These are phyloP conservation scores for Backusella circina DNA, from an alignment of 192 early-diverging fungal genomes.

Conservation along the genomic window DNA sequence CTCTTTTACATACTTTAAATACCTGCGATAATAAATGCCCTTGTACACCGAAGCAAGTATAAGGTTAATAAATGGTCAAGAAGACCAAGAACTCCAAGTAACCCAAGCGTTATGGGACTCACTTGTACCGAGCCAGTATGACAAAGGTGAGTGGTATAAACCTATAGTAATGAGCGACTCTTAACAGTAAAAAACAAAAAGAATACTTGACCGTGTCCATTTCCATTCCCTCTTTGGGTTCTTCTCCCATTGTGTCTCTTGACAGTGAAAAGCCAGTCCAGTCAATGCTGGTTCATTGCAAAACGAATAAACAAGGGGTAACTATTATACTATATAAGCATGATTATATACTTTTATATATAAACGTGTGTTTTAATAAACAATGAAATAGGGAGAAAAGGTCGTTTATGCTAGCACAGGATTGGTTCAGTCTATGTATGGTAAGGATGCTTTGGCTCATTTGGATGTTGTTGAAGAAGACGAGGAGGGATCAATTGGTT, in stretches of 20 bases:
- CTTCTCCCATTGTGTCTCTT: neutral
- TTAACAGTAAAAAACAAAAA: neutral
- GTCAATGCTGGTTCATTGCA: constrained; percentile 4
- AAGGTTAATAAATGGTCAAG: neutral
- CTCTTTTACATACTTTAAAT: neutral
- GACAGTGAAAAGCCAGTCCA: neutral
- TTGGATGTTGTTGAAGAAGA: constrained; percentile 19
- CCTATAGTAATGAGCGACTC: neutral
- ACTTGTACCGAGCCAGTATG: neutral
- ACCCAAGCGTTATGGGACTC: neutral
- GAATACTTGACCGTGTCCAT: constrained; percentile 6
- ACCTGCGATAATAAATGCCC: neutral
- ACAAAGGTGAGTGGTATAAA: neutral
- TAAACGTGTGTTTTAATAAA: neutral
- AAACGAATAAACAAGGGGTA: neutral
- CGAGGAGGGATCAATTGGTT: constrained; percentile 1
- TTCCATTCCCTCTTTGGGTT: neutral
- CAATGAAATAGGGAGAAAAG: neutral
- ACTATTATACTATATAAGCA: neutral
- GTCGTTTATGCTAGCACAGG: constrained; percentile 6
- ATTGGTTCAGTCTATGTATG: constrained; percentile 24
- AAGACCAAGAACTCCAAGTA: constrained; percentile 6
- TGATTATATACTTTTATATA: neutral
- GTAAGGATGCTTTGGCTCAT: constrained; percentile 10
- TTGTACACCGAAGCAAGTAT: neutral